Evolutionary conservation across 116 monocot genomes (phyloP), one percentile per base, ranked within the genome.

Genomic region (Cymodocea nodosa): DNA sequence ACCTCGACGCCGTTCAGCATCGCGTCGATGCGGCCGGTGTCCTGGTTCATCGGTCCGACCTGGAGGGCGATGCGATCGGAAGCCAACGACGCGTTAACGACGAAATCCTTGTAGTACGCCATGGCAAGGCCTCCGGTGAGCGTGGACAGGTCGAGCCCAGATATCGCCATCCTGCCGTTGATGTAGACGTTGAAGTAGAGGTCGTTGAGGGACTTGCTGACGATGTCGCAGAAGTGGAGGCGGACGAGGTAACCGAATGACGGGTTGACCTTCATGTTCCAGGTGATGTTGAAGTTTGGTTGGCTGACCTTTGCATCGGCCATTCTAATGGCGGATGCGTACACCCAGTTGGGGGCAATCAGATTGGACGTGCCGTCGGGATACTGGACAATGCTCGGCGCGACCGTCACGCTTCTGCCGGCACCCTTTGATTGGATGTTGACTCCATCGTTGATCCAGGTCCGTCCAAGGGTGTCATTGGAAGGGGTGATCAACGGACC

Each of bases 121-220:
- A 18, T 49, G 10, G 64, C 51, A 4, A 76, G 58, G 15, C 25
- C 37, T 4, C 15, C 11, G 15, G 70, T 51, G 19, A 65, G 2
- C 8, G 70, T 44, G 23, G 69, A 69, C 56, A 69, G 44, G 22
- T 69, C 69, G 7, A 69, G 59, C 20, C 69, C 69, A 2, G 69
- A 69, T 17, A 69, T 69, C 18, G 85, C 87, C 56, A 70, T 76
- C 35, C 64, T 55, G 14, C 61, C 75, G 61, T 88, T 85, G 61
- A 97, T 58, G 77, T 87, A 95, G 16, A 95, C 95, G 69, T 95
- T 85, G 84, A 95, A 95, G 69, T 90, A 87, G 50, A 90, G 85
- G 25, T 90, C 81, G 63, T 90, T 90, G n/a, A 81, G 83, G 50
- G 73, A 63, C 60, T 87, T 81, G 76, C 95, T 95, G 35, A 95